These are phyloP conservation scores for Sarocladium oryzae DNA, from an alignment of 2,329 filamentous ascomycete genomes.

Conservation along the genomic window DNA sequence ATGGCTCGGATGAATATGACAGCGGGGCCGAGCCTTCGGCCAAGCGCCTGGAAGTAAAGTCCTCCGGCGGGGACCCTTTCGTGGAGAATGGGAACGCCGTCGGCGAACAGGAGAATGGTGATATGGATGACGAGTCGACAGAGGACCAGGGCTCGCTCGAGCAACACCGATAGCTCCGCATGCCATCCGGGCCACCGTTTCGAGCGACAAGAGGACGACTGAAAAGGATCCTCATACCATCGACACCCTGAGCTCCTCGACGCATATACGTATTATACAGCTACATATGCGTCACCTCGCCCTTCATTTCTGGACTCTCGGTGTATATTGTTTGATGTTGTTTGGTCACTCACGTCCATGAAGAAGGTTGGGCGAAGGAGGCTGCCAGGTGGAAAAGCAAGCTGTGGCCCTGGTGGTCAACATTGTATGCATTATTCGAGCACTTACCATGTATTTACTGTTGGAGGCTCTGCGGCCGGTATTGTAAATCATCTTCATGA, in stretches of 20 bases:
- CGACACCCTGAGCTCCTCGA: neutral
- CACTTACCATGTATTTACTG: no score
- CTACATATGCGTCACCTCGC: no score
- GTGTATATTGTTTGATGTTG: no score
- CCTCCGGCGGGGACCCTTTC: slow-evolving; percentile 40
- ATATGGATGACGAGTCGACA: neutral
- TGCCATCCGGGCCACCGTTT: neutral
- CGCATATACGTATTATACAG: no score
- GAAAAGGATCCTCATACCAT: neutral
- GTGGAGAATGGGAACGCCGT: slow-evolving; percentile 21
- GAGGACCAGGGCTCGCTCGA: neutral
- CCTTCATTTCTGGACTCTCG: no score
- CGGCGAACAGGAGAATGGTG: slow-evolving; percentile 11
- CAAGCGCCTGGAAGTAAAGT: slow-evolving; percentile 43
- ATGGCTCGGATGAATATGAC: slow-evolving; percentile 34
- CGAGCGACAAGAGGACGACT: neutral
- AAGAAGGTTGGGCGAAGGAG: no score
- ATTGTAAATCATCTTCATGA: no score
- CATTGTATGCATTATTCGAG: neutral
- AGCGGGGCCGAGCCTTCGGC: slow-evolving; percentile 38
- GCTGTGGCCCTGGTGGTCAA: neutral
- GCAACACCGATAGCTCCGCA: slow-evolving; percentile 6
- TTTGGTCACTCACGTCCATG: neutral
- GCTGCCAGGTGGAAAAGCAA: no score
- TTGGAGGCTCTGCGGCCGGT: no score